These are phyloP conservation scores for Boletus smithii DNA, from an alignment of 1,284 basidiomycete genomes.

Conservation along the genomic window DNA sequence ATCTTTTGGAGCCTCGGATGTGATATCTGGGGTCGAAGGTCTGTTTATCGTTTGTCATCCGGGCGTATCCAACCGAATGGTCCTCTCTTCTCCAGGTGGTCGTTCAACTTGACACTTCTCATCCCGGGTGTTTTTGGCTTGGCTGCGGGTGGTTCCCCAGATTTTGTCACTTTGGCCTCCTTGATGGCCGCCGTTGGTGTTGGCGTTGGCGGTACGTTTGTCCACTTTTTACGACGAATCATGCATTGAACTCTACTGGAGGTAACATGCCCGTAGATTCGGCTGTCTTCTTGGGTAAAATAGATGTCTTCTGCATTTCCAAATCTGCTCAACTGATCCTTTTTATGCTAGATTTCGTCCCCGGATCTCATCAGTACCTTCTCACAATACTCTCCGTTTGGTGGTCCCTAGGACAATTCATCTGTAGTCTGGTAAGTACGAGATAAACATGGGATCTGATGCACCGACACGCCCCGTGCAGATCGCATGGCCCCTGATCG, in stretches of 20 bases:
- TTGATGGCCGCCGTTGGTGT: constrained; percentile 44
- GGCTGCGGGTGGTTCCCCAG: constrained; percentile 42
- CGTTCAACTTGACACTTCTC: constrained; percentile 63
- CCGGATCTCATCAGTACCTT: constrained; percentile 65
- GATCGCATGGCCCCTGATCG: constrained; percentile 51
- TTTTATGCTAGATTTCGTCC: constrained; percentile 54
- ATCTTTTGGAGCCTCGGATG: constrained; percentile 63
- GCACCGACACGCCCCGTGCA: constrained; percentile 3
- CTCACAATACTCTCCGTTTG: constrained; percentile 67
- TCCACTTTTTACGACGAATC: neutral
- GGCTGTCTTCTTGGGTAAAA: constrained; percentile 57
- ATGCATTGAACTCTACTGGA: constrained; percentile 11
- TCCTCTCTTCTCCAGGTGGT: constrained; percentile 37
- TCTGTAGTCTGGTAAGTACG: constrained; percentile 55
- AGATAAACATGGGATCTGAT: neutral
- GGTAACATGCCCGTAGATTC: constrained; percentile 62
- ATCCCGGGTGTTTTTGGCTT: constrained; percentile 57
- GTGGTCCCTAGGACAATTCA: constrained; percentile 67
- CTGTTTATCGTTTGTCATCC: constrained; percentile 11
- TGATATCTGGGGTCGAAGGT: constrained; percentile 64
- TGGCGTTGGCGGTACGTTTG: constrained; percentile 43
- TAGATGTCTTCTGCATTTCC: neutral
- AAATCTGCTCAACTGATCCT: neutral
- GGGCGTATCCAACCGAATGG: neutral
- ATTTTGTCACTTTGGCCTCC: constrained; percentile 43